Base-by-base conservation (phyloP, 495 filamentous ascomycete species). In the Aspergillus bertholletiae region DNA sequence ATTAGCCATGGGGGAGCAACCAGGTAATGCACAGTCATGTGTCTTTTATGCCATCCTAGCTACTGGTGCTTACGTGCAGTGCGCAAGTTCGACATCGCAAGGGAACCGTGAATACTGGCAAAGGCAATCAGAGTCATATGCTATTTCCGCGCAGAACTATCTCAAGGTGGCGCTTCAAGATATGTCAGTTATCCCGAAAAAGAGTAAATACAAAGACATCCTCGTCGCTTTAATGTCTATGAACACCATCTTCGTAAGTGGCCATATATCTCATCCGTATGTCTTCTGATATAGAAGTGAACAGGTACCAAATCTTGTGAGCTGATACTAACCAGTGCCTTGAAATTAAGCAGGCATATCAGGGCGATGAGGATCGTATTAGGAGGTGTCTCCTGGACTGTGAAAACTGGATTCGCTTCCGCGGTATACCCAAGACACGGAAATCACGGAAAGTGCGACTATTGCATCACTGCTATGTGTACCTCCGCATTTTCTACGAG, bases 381-480 rank as follows among this genome's bases (percentile, higher is more conserved):
- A 55, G 61, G 30, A 55, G 44, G 6, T 67, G 59, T 21, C 62
- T 65, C 9, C 28, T 69, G 15, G 62, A 64, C 57, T 57, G 55
- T 0, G 67, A 69, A 44, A 63, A 66, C 22, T 67, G 56, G 26
- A 67, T 67, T 32, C 52, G 56, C 1, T 21, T 57, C 32, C 56
- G 55, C 21, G 64, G 67, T 5, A 40, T 67, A 2, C 44, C 39
- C 12, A 67, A 65, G 39, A 47, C 56, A 11, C 55, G 44, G 11
- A 62, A 64, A 26, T 69, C 64, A 5, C 56, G 64, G 6, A 69
- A 67, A 28, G 57, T 58, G 13, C 60, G 67, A 9, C 55, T 67
- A 3, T 51, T 69, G 3, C 67, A 67, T 57, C 67, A 69, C 28
- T 69, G 64, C 37, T 69, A 69, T 37, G 60, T 61, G 5, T 65